phyloP scores from a whole-genome alignment of 352 stramenopile genomes.

The Phytophthora sp. region DNA sequence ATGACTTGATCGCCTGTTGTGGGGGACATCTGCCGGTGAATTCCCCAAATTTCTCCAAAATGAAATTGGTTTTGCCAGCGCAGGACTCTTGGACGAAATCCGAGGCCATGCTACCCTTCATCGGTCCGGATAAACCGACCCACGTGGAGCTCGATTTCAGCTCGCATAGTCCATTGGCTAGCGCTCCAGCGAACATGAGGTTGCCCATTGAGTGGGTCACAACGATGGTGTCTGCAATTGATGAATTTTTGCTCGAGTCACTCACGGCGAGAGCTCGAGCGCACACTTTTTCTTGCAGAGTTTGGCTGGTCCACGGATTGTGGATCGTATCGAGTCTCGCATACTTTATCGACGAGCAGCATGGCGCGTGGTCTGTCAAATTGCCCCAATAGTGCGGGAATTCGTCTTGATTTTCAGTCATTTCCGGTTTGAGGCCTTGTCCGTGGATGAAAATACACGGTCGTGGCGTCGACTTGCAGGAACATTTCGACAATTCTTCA shows the following conservation, averaged over 20 bases:
- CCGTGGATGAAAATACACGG: slow-evolving; percentile 30
- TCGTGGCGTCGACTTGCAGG: slow-evolving; percentile 21
- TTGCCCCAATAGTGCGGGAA: slow-evolving; percentile 32
- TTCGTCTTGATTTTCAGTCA: slow-evolving; percentile 27
- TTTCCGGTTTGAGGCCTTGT: slow-evolving; percentile 21
- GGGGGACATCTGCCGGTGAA: slow-evolving; percentile 24
- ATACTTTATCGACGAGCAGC: slow-evolving; percentile 30
- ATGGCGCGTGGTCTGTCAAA: slow-evolving; percentile 21
- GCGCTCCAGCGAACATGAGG: slow-evolving; percentile 32
- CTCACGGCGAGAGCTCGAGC: slow-evolving; percentile 16
- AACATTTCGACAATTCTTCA: slow-evolving; percentile 11
- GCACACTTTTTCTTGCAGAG: slow-evolving; percentile 22
- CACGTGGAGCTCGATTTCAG: slow-evolving; percentile 36
- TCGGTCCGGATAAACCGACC: slow-evolving; percentile 34
- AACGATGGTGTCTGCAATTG: slow-evolving; percentile 27
- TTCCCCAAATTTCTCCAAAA: slow-evolving; percentile 17
- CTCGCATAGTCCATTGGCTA: slow-evolving; percentile 27
- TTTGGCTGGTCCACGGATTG: slow-evolving; percentile 7
- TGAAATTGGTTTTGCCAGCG: slow-evolving; percentile 14
- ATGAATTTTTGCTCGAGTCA: slow-evolving; percentile 15
- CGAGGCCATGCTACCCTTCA: slow-evolving; percentile 34
- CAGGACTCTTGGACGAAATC: slow-evolving; percentile 25
- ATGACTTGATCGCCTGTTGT: slow-evolving; percentile 13
- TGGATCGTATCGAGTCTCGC: slow-evolving; percentile 23
- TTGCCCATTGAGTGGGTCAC: slow-evolving; percentile 34